Evolutionary conservation across 192 early-diverging fungal species (phyloP).

Genomic region (Podila epicladia): DNA sequence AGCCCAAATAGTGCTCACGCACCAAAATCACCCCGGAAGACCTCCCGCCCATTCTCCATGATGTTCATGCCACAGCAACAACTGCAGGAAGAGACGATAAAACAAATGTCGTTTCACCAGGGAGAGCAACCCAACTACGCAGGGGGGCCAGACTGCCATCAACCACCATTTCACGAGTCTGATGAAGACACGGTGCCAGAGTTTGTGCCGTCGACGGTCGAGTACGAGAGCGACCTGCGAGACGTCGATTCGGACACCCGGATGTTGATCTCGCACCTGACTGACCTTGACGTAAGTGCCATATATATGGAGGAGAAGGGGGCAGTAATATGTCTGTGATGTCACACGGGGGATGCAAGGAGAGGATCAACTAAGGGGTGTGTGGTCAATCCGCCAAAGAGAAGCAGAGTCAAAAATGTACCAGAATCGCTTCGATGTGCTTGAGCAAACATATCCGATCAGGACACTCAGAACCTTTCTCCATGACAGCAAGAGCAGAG

Average conservation of each 20-base stretch:
- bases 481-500: no score
- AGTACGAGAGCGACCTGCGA: slow-evolving; percentile 29
- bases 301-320: background rate
- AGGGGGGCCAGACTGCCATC: background rate
- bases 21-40: slow-evolving; percentile 34
- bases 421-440: no score
- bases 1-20: slow-evolving; percentile 1
- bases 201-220: slow-evolving; percentile 19
- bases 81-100: slow-evolving; percentile 34
- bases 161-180: slow-evolving; percentile 14
- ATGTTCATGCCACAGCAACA: slow-evolving; percentile 45
- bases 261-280: slow-evolving; percentile 43
- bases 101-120: slow-evolving; percentile 9
- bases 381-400: no score
- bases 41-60: slow-evolving; percentile 46
- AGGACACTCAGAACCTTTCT: no score
- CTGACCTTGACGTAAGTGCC: slow-evolving; percentile 53
- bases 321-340: background rate
- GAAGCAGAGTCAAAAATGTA: no score
- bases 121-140: background rate
- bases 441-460: no score
- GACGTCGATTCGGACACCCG: slow-evolving; percentile 35
- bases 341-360: no score
- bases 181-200: slow-evolving; percentile 46
- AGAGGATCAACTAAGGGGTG: background rate